These are phyloP conservation scores for Sugiyamaella smithiae DNA, from an alignment of 805 yeast species.

Conservation along the genomic window DNA sequence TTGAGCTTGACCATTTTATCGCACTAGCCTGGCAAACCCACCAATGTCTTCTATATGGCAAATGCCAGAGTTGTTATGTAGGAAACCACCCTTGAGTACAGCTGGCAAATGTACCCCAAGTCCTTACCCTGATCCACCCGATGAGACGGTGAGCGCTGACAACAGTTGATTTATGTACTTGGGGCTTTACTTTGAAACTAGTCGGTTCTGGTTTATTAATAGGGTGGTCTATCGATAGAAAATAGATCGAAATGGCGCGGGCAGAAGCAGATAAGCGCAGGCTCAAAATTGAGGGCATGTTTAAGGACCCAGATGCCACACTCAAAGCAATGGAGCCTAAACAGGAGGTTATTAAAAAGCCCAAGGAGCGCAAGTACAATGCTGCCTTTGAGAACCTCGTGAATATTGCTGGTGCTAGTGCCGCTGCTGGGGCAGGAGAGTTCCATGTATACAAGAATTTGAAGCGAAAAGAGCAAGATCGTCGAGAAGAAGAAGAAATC, in stretches of 20 bases:
- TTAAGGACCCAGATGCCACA: conserved; percentile 20
- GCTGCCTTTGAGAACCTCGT: conserved; percentile 8
- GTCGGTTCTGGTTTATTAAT: not conserved
- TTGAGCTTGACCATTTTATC: conserved; percentile 69
- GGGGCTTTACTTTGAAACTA: too few species aligned
- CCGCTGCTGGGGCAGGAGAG: conserved; percentile 41
- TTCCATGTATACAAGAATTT: conserved; percentile 36
- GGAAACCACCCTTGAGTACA: not conserved
- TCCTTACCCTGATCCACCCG: not conserved
- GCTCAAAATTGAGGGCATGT: conserved; percentile 18
- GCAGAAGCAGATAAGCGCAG: conserved; percentile 15
- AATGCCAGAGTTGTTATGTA: conserved; percentile 1
- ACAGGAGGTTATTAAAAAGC: not conserved
- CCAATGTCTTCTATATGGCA: conserved; percentile 2
- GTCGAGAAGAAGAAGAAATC: conserved; percentile 26
- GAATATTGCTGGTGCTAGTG: conserved; percentile 33
- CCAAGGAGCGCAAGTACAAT: conserved; percentile 4
- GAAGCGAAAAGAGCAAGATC: conserved; percentile 32
- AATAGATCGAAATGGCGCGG: too few species aligned
- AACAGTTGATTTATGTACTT: not conserved
- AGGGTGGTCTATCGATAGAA: not conserved
- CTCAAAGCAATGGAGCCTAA: conserved; percentile 3
- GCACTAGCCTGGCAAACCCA: not conserved
- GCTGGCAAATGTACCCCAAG: conserved; percentile 3
- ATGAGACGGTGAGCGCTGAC: not conserved